Base-by-base conservation (phyloP, 1,284 basidiomycete genomes). In the Neonothopanus nambi region DNA sequence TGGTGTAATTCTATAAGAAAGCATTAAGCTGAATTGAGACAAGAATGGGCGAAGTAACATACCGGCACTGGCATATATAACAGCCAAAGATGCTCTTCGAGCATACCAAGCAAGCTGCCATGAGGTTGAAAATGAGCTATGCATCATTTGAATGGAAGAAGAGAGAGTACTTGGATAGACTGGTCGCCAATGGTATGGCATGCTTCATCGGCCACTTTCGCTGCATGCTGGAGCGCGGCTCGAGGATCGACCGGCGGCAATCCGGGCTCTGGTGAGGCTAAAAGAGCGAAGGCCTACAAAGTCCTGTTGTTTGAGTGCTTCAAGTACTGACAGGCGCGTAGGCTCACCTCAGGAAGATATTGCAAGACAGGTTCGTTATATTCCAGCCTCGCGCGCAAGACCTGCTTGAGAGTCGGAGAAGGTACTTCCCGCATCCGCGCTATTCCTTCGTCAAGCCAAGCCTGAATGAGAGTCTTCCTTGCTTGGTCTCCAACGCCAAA, bases 401-500 rank as follows among this genome's bases (percentile, higher is more conserved):
- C 71, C 23, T 79, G 75, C 38, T 72, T 72, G 51, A 85, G 59
- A 15, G 69, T 69, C 11, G 68, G 59, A 38, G 52, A 58, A 23
- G 48, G 24, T 36, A 41, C 40, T 8, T 64, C 46, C n/a, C 49
- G 17, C 81, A 91, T 89, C 23, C 75, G 67, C 15, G 61, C 59
- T n/a, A 81, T 64, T 1, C 86, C 87, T 56, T 85, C 80, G 12
- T 82, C 77, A 35, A 91, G 62, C 89, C 90, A 92, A 1, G 82
- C 85, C 6, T 74, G 66, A 38, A 91, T 75, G n/a, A 92, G 73
- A 3, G 78, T 78, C 48, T 78, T 74, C 13, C 82, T 71, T 0
- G 89, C 87, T 36, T 78, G 69, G 48, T 87, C 79, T 18, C 85
- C 89, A n/a, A 64, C 57, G 3, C 89, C 89, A 68, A 91, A 92